Evolutionary conservation across 768 basidiomycete species (phyloP), one percentile per base, ranked within the genome.

Genomic region (Tylopilus plumbeoviolaceoides): DNA sequence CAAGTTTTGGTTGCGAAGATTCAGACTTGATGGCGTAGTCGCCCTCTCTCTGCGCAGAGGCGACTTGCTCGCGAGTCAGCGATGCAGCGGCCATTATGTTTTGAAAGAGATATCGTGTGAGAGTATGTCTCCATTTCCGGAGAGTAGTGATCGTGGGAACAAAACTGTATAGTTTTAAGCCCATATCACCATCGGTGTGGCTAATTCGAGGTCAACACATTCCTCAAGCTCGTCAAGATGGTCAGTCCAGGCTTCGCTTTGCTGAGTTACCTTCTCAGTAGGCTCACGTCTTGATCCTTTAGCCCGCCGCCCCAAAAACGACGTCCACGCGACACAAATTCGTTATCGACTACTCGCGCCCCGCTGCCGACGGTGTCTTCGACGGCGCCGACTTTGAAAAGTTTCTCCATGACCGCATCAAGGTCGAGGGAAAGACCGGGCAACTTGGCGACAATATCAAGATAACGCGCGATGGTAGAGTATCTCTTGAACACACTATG

Each of bases 261-360:
- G 87, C 87, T 90, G 87, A 89, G 88, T 80, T 78, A 62, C 68
- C 84, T 87, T 89, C 89, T 89, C 89, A 90, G 89, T 90, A 90
- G 88, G 87, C 85, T 88, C 64, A 88, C 69, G 66, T 78, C 73
- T 73, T 70, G 60, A 70, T 59, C 55, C 33, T 62, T 58, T 76
- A 87, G 84, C 78, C 84, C 63, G 57, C 82, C 61, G 54, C 79
- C 57, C 74, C 71, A 68, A 86, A 86, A 70, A 59, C 74, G 42
- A 23, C 73, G 30, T 65, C 79, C 55, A 68, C 78, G 43, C 87
- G 87, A 74, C 81, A 84, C 72, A 91, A 89, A 73, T 93, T 90
- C 71, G 71, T 82, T 69, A 79, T 93, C 68, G 91, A 93, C 78
- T 92, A 85, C 78, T 87, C 89, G 46, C 85, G 83, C 59, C 90